Evolutionary conservation across 2,329 filamentous ascomycete species (phyloP), one percentile per base, ranked within the genome.

Genomic region (Nothophaeocryptopus gaeumannii): DNA sequence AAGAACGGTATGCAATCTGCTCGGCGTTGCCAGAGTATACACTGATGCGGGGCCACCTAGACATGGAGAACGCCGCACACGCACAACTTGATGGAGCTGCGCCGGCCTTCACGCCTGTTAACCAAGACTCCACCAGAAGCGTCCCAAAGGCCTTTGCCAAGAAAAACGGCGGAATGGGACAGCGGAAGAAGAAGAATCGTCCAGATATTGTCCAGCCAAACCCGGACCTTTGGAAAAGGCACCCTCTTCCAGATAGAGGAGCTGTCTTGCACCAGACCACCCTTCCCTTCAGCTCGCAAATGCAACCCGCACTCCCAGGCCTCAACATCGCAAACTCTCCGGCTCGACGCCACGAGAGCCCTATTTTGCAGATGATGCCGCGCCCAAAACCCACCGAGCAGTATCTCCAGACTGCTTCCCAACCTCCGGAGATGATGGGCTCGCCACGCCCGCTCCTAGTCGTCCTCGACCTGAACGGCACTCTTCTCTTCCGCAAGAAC

Each of bases 401-500:
- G 2, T 67, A 66, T 52, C 33, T 59, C 5, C 33, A 53, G 10
- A 34, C 51, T 38, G 57, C 58, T 5, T 30, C 47, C 2, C 14
- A 55, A 33, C 32, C 39, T 14, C 47, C 59, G 5, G 49, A 43
- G 9, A 20, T 29, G 11, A 44, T 56, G 2, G 20, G 45, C 20
- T 20, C 30, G 4, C 59, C 65, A n/a, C 58, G 56, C 2, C 58
- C 55, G 1, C 78, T 96, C 31, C 82, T 99, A 15, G 76, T 99
- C 43, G 81, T 97, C 39, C 81, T 97, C 54, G 93, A 99, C 70
- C 80, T 99, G 33, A 99, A 97, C 68, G 93, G 93, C 55, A 96
- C 92, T 0, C 78, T 99, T 1, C 79, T 97, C 32, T 78, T 81
- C 71, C 86, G 93, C 5, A 84, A 83, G 8, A 75, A 74, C 45